Base-by-base conservation (phyloP, 805 yeast species). In the Blastobotrys attinorum region DNA sequence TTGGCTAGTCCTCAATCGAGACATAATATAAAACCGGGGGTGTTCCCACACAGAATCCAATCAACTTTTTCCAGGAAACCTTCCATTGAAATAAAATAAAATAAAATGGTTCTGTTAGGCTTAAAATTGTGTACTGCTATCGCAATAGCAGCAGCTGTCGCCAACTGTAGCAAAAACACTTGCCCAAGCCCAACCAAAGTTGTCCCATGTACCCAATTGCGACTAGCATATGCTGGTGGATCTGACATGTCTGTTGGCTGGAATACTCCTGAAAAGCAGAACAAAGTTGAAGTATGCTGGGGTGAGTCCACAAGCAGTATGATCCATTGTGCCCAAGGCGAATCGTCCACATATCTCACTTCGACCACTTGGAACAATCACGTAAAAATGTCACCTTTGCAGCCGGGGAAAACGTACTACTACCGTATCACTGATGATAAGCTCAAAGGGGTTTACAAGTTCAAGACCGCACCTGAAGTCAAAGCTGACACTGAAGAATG, bases 181-280 rank as follows among this genome's bases (percentile, higher is more conserved):
- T 11, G 11, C 11, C 10, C 7, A 8, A 8, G 7, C 29, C 7
- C 29, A 25, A 25, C 29, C 29, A 25, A 8, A 7, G 7, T 11
- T 25, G 11, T 25, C 11, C 29, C 29, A 25, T 25, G 29, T 11
- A 25, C 29, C n/a, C 50, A 55, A 46, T 55, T 51, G 20, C 53
- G 56, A 25, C 44, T 54, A 11, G 57, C 59, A 10, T 49, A 51
- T 35, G 54, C 57, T 18, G 54, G 52, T 16, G 33, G 44, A 7
- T 40, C 49, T 3, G 53, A 51, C 35, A 58, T 58, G 56, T 36
- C 51, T 8, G 52, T 58, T 22, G 46, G 57, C 18, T 59, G 63
- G 63, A 54, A 49, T 46, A 55, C 63, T 4, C 42, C 44, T 22
- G 49, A 46, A 20, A 37, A 48, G 32, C 27, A 53, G 16, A 7